These are phyloP conservation scores for Gaeumannomyces tritici DNA, from an alignment of 2,329 filamentous ascomycete species.

Conservation along the genomic window DNA sequence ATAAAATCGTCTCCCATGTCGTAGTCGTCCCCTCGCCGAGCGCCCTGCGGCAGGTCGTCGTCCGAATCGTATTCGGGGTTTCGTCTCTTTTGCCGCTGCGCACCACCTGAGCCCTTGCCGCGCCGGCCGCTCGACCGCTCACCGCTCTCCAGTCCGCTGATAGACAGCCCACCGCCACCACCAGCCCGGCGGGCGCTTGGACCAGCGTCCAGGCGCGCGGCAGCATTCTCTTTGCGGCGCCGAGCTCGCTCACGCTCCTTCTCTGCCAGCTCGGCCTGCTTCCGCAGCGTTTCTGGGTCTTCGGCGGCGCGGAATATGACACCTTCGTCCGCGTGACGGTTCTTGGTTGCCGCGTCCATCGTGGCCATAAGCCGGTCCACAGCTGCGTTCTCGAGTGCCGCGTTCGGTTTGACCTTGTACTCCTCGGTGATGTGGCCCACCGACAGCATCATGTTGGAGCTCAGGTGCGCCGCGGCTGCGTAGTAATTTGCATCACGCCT, in stretches of 20 bases:
- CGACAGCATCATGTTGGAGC: slow-evolving; percentile 58
- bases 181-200: slow-evolving; percentile 29
- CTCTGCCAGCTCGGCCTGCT: slow-evolving; percentile 63
- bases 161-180: slow-evolving; percentile 48
- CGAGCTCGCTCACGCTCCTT: slow-evolving; percentile 62
- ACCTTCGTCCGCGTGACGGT: slow-evolving; percentile 41
- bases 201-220: slow-evolving; percentile 46
- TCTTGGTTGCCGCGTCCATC: slow-evolving; percentile 54
- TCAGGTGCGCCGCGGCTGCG: slow-evolving; percentile 60
- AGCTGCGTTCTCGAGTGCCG: slow-evolving; percentile 60
- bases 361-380: slow-evolving; percentile 57
- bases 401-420: slow-evolving; percentile 58
- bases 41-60: slow-evolving; percentile 56
- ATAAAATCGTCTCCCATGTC: slow-evolving; percentile 74
- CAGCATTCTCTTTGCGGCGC: slow-evolving; percentile 58
- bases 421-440: slow-evolving; percentile 70
- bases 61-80: slow-evolving; percentile 67
- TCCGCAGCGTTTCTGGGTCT: slow-evolving; percentile 68
- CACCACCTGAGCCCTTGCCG: slow-evolving; percentile 31
- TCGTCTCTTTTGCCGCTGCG: slow-evolving; percentile 39
- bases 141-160: slow-evolving; percentile 59
- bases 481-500: slow-evolving; percentile 68
- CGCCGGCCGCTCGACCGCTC: slow-evolving; percentile 44
- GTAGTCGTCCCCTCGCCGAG: slow-evolving; percentile 61
- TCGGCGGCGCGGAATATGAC: slow-evolving; percentile 62